Evolutionary conservation across 2,329 filamentous ascomycete species (phyloP).

Genomic region (Cryphonectria nitschkei): DNA sequence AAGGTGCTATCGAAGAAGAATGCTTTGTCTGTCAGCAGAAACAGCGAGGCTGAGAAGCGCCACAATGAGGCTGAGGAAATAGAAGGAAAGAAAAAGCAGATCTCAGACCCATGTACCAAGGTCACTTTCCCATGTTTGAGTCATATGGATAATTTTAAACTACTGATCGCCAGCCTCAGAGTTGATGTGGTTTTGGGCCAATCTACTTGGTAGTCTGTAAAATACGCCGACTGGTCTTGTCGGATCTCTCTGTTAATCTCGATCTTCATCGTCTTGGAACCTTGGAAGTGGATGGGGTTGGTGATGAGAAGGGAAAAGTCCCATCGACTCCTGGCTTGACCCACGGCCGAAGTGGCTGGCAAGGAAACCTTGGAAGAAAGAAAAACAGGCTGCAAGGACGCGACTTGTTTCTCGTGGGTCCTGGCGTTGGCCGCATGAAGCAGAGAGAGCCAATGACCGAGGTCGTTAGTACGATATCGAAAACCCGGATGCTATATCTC

Average conservation of each 20-base stretch:
- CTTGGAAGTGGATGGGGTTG: background rate
- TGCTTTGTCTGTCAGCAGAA: conserved; percentile 4
- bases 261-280: background rate
- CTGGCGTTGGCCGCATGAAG: background rate
- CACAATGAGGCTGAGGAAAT: conserved; percentile 17
- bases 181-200: background rate
- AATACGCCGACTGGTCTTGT: background rate
- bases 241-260: background rate
- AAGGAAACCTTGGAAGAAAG: background rate
- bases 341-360: conserved; percentile 2
- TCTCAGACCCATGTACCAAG: conserved; percentile 20
- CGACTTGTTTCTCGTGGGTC: background rate
- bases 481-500: background rate
- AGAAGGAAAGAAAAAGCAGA: background rate
- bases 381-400: background rate
- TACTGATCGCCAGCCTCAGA: conserved; percentile 1
- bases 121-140: conserved; percentile 28
- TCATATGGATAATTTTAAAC: conserved; percentile 18
- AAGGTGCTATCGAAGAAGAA: background rate
- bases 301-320: background rate
- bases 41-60: background rate
- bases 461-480: background rate
- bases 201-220: background rate
- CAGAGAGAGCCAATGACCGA: background rate
- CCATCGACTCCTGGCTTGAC: background rate